phyloP scores from a whole-genome alignment of 2,329 filamentous ascomycete genomes.

The Paraphaeosphaeria minitans region DNA sequence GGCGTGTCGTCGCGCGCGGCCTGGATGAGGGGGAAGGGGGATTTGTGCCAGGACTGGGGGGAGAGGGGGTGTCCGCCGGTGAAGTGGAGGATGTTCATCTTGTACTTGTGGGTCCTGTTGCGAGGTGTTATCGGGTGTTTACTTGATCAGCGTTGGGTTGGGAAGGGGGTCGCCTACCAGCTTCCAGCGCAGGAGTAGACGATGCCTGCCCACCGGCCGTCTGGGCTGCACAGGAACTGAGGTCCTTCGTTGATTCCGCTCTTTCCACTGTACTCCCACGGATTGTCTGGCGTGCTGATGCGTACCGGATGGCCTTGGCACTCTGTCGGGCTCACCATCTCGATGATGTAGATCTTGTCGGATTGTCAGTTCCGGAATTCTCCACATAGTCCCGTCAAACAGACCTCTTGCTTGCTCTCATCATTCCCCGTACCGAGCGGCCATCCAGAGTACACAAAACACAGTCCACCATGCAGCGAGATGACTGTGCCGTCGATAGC shows the following conservation, averaged over 20 bases:
- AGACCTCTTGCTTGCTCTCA: conserved; percentile 51
- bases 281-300: conserved; percentile 48
- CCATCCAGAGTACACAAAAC: conserved; percentile 56
- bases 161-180: conserved; percentile 27
- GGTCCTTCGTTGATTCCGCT: conserved; percentile 55
- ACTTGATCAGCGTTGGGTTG: background rate
- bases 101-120: conserved; percentile 52
- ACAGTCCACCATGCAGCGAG: conserved; percentile 43
- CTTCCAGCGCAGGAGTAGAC: conserved; percentile 54
- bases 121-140: background rate
- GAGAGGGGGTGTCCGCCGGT: conserved; percentile 49
- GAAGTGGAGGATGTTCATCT: conserved; percentile 53
- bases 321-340: conserved; percentile 44
- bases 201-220: conserved; percentile 50
- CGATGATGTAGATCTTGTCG: conserved; percentile 52
- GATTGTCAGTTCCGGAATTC: too few relatives aligned
- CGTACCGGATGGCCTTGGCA: conserved; percentile 44
- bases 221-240: conserved; percentile 44
- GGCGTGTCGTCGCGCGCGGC: conserved; percentile 40
- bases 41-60: conserved; percentile 48
- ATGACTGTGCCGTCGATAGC: conserved; percentile 56
- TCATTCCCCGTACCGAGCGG: conserved; percentile 42
- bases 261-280: conserved; percentile 49
- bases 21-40: conserved; percentile 46
- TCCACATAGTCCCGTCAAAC: too few relatives aligned